Evolutionary conservation across 2,329 filamentous ascomycete species (phyloP), one percentile per base, ranked within the genome.

Genomic region (Verticillium zaregamsianum): DNA sequence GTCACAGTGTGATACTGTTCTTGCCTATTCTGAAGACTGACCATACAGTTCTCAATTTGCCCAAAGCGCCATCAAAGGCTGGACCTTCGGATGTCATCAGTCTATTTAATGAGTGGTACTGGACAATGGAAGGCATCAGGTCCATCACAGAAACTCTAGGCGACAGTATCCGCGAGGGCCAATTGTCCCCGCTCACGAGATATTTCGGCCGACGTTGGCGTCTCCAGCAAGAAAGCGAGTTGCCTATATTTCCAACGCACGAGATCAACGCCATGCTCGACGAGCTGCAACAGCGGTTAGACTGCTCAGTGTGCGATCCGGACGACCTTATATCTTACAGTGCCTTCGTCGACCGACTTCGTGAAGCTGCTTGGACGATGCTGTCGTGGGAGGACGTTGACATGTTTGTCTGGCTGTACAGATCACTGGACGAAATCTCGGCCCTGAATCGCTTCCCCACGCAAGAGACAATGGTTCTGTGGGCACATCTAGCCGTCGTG

Each of bases 71-170:
- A 3, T 33, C 33, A 23, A 5, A 25, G n/a, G 17, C 31, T n/a
- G n/a, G 31, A 14, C n/a, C 55, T 25, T 15, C n/a, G 15, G 31
- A 37, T 12, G 20, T 9, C 11, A 12, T 11, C n/a, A 20, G 31
- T 37, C 8, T 20, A 14, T 57, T 35, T 15, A 32, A 20, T 5
- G 12, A 57, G 3, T 57, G 11, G 17, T 57, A 20, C 11, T 57
- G 55, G 55, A 57, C 55, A 35, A 57, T 63, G 1, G 55, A 62
- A 23, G 62, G 60, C 2, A 60, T 63, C 54, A 57, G 55, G 14
- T 32, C 57, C 40, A 31, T 63, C 3, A 25, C 59, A 28, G 45
- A 33, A 3, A 9, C 23, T 5, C 35, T 40, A 4, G 59, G 54
- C 58, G 17, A 33, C 2, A 23, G 4, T 3, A 31, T 62, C 3